Evolutionary conservation across 2,329 filamentous ascomycete species (phyloP).

Genomic region (Myriosclerotinia scirpicola): DNA sequence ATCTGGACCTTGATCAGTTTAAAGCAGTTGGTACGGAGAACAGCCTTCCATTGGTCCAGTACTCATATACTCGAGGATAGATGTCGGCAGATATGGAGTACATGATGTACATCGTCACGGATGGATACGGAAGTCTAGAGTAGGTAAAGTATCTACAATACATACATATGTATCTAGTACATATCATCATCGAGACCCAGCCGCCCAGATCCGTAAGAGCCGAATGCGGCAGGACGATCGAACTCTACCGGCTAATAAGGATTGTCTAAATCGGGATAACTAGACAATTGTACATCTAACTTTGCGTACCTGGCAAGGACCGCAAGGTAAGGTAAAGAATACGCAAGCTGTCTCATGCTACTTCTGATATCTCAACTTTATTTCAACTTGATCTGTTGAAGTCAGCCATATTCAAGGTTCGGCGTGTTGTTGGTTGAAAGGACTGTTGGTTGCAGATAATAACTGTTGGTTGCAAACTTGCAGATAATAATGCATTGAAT

Average conservation of each 20-base stretch:
- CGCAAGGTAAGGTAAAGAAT: not conserved
- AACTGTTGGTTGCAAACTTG: conserved; percentile 1
- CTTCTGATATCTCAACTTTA: not conserved
- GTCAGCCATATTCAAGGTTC: not conserved
- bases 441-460: not conserved
- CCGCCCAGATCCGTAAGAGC: conserved; percentile 5
- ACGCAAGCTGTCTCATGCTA: not conserved
- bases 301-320: not conserved
- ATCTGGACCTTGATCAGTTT: conserved; percentile 11
- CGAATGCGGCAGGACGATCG: conserved; percentile 16
- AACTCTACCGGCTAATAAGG: conserved; percentile 12
- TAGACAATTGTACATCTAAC: conserved; percentile 9
- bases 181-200: not conserved
- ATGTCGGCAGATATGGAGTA: conserved; percentile 15
- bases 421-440: not conserved
- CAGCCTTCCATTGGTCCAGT: not conserved
- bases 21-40: not conserved
- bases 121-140: conserved; percentile 9
- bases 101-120: conserved; percentile 10
- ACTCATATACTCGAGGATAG: not conserved
- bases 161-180: conserved; percentile 16
- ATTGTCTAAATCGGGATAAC: conserved; percentile 7
- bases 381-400: not conserved
- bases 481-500: conserved; percentile 8
- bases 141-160: conserved; percentile 12